Evolutionary conservation across 192 early-diverging fungal species (phyloP), one percentile per base, ranked within the genome.

Genomic region (Lunasporangiospora selenospora): DNA sequence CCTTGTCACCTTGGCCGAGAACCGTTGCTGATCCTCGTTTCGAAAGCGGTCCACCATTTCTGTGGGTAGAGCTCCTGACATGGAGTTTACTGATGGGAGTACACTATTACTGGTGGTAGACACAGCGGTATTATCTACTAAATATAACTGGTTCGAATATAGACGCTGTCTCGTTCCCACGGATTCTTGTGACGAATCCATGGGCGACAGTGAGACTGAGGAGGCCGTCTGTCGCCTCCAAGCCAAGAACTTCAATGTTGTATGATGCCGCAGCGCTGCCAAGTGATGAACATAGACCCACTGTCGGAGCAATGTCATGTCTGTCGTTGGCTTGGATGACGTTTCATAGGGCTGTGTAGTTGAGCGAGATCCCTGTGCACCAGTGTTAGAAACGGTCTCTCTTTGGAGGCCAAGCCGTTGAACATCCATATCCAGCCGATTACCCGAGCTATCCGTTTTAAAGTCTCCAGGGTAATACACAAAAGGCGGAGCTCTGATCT

Each of bases 191-290:
- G 65, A 67, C 13, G 57, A 67, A 29, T 52, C 21, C 56, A 67
- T 53, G 11, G 36, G n/a, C 2, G 27, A 33, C 27, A 43, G 34
- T 13, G 10, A 11, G 4, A 24, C 5, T n/a, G 34, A 36, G 6
- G 32, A 27, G 0, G 41, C 41, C 6, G 30, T 19, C 6, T 58
- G 41, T 26, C 57, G 30, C 42, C 65, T 30, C 65, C 65, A 67
- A 6, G 49, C 15, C 23, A 67, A 32, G 6, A 67, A 67, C 46
- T 67, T 67, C 31, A 59, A 50, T 0, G 57, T 67, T 4, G 65
- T 67, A 6, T 67, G 56, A 33, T 67, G 65, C 7, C 65, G 47
- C 23, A 67, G 34, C 3, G 56, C 65, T 6, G 65, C 47, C 10
- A 67, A 30, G 19, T 59, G 31, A 5, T 43, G 24, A 0, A 46